Conservation (phyloP, 2,329 filamentous ascomycete species). For the Exophiala spinifera region DNA sequence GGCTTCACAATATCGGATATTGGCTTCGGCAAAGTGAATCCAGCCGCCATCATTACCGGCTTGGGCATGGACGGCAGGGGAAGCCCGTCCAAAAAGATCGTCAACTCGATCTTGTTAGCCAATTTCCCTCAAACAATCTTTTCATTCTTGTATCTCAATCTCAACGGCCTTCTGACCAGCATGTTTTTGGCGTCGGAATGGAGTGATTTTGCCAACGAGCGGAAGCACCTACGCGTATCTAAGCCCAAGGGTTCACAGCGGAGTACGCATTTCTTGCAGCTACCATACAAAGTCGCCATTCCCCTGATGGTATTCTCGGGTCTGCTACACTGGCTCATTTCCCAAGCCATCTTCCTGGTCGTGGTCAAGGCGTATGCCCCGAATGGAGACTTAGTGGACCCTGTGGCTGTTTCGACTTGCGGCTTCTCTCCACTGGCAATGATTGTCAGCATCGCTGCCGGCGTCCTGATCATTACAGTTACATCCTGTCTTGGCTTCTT, state of each 20-base stretch:
- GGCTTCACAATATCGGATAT: slow-evolving; percentile 12
- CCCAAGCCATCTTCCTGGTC: slow-evolving; percentile 44
- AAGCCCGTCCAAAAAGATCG: slow-evolving; percentile 2
- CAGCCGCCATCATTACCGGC: slow-evolving; percentile 20
- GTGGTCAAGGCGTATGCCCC: slow-evolving; percentile 31
- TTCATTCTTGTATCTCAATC: slow-evolving; percentile 37
- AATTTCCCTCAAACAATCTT: slow-evolving; percentile 38
- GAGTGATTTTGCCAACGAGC: slow-evolving; percentile 37
- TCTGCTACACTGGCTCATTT: slow-evolving; percentile 45
- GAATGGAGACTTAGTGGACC: slow-evolving; percentile 5
- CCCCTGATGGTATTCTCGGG: slow-evolving; percentile 36
- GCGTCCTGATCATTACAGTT: slow-evolving; percentile 13
- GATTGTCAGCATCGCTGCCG: slow-evolving; percentile 20
- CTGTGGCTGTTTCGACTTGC: slow-evolving; percentile 18
- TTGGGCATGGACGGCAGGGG: slow-evolving; percentile 9
- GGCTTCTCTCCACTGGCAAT: slow-evolving; percentile 30
- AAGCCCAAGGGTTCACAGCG: slow-evolving; percentile 37
- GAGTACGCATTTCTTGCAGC: slow-evolving; percentile 40
- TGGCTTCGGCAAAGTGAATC: slow-evolving; percentile 26
- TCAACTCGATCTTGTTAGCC: slow-evolving; percentile 30
- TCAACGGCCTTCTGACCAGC: slow-evolving; percentile 41
- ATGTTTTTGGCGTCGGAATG: slow-evolving; percentile 52
- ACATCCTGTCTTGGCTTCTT: slow-evolving; percentile 21
- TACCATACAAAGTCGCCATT: slow-evolving; percentile 39
- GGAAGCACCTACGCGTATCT: slow-evolving; percentile 41